A percentile compares a stretch with the other conserved stretches of the same genome.
These are phyloP conservation scores for Aegilops umbellulata DNA, from an alignment of 176 grass and related monocot species.

Conservation along the genomic window DNA sequence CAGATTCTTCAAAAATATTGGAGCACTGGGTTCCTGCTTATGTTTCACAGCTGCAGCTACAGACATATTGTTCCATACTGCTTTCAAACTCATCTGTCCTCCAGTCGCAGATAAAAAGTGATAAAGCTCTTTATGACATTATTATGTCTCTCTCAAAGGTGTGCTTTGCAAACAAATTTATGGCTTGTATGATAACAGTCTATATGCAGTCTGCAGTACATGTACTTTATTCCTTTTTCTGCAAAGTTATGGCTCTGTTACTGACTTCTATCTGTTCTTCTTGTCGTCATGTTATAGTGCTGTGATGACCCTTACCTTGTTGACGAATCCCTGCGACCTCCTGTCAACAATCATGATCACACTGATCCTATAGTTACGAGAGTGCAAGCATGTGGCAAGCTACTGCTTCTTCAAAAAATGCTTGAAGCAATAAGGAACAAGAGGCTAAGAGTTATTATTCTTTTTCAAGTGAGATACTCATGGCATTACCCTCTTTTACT, in stretches of 20 bases:
- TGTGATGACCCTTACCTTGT: slow-evolving; percentile 87
- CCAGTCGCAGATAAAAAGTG: slow-evolving; percentile 50
- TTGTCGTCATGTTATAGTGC: slow-evolving; percentile 58
- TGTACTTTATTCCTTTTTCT: slow-evolving; percentile 1
- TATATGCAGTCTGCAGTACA: slow-evolving; percentile 13
- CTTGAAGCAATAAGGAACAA: slow-evolving; percentile 54
- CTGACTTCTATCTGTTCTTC: slow-evolving; percentile 17
- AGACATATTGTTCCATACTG: slow-evolving; percentile 64
- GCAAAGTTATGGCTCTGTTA: slow-evolving; percentile 13
- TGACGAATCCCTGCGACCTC: slow-evolving; percentile 45
- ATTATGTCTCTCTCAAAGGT: slow-evolving; percentile 71
- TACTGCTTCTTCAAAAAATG: slow-evolving; percentile 81
- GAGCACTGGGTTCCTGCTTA: slow-evolving; percentile 89
- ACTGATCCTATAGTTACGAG: slow-evolving; percentile 44
- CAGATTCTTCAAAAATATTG: slow-evolving; percentile 51
- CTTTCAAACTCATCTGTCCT: slow-evolving; percentile 52
- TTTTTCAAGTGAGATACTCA: slow-evolving; percentile 68
- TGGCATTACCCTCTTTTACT: neutral
- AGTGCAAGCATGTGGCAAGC: slow-evolving; percentile 62
- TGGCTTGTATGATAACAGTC: slow-evolving; percentile 18
- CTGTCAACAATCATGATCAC: slow-evolving; percentile 27
- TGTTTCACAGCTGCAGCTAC: slow-evolving; percentile 70
- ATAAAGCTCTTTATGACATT: slow-evolving; percentile 54
- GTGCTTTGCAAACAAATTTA: slow-evolving; percentile 9
- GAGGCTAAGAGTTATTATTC: slow-evolving; percentile 58